These are phyloP conservation scores for Magnaporthiopsis poae DNA, from an alignment of 2,329 filamentous ascomycete genomes.

Conservation along the genomic window DNA sequence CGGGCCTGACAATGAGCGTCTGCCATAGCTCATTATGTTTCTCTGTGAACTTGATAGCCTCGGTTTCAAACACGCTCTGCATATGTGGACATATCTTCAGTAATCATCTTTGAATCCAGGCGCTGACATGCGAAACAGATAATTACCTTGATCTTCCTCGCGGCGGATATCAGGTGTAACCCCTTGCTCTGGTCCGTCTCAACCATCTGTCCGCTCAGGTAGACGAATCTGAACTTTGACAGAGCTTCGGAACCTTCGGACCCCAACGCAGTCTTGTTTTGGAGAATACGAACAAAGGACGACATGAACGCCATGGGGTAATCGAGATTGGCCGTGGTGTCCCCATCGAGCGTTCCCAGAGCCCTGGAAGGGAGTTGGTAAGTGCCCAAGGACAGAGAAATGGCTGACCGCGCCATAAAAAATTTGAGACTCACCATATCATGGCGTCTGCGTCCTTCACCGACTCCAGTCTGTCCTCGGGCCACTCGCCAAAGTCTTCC, in stretches of 20 bases:
- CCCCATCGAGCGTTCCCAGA: constrained; percentile 2
- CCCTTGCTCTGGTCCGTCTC: constrained; percentile 6
- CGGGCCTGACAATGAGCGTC: constrained; percentile 5
- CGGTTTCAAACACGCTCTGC: constrained; percentile 2
- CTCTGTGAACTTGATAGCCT: background rate
- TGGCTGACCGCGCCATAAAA: background rate
- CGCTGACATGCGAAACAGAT: background rate
- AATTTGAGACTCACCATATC: constrained; percentile 2
- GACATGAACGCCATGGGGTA: constrained; percentile 2
- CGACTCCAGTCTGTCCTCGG: background rate
- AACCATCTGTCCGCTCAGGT: constrained; percentile 4
- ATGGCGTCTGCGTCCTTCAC: constrained; percentile 2
- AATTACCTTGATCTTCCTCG: constrained; percentile 5
- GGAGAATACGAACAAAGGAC: background rate
- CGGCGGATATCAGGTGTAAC: background rate
- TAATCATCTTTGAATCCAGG: background rate
- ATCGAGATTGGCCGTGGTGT: constrained; percentile 4
- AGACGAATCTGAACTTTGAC: constrained; percentile 2
- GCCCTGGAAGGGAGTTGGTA: background rate
- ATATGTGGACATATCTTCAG: background rate
- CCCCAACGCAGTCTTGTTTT: background rate
- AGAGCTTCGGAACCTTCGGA: background rate
- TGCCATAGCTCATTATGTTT: background rate
- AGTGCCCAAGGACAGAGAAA: too few relatives aligned
- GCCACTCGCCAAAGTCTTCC: constrained; percentile 5